These are phyloP conservation scores for Fraxinus cuspidata DNA, from an alignment of 257 asterid species.

Conservation along the genomic window DNA sequence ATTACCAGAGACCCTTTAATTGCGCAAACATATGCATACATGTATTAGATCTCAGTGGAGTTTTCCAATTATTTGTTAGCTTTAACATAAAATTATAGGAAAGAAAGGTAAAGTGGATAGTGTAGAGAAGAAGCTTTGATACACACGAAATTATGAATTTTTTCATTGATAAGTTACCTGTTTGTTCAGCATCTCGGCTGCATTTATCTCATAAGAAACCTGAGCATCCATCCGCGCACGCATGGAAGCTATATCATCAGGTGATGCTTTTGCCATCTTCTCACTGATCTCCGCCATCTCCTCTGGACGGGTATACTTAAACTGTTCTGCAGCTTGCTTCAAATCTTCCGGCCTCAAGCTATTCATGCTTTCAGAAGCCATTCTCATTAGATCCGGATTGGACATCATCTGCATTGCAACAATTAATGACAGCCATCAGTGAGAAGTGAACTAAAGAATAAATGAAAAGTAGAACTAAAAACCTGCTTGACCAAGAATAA, in stretches of 20 bases:
- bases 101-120: not conserved
- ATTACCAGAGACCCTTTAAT: not conserved
- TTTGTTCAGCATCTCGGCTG: conserved; percentile 85
- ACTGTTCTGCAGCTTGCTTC: conserved; percentile 84
- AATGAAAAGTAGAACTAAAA: not conserved
- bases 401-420: conserved; percentile 85
- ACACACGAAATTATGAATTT: conserved; percentile 5
- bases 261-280: conserved; percentile 92
- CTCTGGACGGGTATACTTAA: conserved; percentile 90
- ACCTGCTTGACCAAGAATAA: not conserved
- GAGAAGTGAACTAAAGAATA: conserved; percentile 8
- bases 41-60: not conserved
- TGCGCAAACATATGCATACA: not conserved
- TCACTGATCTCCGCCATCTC: conserved; percentile 87
- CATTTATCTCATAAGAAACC: conserved; percentile 68
- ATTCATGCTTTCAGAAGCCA: conserved; percentile 98
- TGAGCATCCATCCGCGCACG: conserved; percentile 82
- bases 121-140: conserved; percentile 3
- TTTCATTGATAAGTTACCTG: conserved; percentile 55
- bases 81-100: not conserved
- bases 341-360: conserved; percentile 85
- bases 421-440: conserved; percentile 21
- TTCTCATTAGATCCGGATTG: conserved; percentile 82
- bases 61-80: not conserved
- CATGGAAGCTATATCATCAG: conserved; percentile 85